Evolutionary conservation across 139 green algal species (phyloP).

Genomic region (Coelastrella sp.): DNA sequence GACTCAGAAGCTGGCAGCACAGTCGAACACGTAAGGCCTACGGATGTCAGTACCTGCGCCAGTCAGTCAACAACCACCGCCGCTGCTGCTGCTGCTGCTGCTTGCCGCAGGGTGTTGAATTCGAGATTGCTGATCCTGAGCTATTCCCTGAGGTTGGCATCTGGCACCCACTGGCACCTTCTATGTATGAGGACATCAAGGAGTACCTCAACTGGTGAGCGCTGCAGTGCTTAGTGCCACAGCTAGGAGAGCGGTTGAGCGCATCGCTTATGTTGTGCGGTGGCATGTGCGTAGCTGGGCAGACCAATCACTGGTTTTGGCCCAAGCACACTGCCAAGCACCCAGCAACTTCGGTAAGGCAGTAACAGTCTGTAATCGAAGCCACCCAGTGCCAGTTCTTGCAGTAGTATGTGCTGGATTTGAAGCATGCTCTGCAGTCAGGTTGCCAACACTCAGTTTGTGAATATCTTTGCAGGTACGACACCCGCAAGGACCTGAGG

Average conservation of each 20-base stretch:
- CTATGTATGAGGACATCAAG: slow-evolving; percentile 98
- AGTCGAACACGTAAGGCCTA: too few species aligned
- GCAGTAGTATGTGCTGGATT: too few species aligned
- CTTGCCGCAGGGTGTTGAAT: slow-evolving; percentile 62
- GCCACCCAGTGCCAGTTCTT: too few species aligned
- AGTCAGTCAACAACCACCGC: too few species aligned
- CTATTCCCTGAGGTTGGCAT: slow-evolving; percentile 97
- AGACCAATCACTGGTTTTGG: too few species aligned
- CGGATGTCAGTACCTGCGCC: too few species aligned
- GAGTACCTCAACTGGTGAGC: slow-evolving; percentile 98
- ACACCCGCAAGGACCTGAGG: slow-evolving; percentile 93
- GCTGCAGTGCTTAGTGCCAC: neutral
- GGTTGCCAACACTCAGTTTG: neutral
- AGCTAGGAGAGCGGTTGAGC: too few species aligned
- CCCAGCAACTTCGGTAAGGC: too few species aligned
- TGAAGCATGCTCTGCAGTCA: neutral
- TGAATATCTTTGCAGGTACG: slow-evolving; percentile 68
- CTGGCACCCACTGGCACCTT: slow-evolving; percentile 94
- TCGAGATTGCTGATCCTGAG: slow-evolving; percentile 87
- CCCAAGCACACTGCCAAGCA: too few species aligned
- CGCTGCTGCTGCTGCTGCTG: neutral
- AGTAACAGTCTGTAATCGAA: too few species aligned
- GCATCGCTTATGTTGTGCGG: too few species aligned
- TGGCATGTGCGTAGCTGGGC: neutral
- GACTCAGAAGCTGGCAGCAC: too few species aligned